phyloP scores from a whole-genome alignment of 106 monocot species.

The Phalaenopsis aphrodite region DNA sequence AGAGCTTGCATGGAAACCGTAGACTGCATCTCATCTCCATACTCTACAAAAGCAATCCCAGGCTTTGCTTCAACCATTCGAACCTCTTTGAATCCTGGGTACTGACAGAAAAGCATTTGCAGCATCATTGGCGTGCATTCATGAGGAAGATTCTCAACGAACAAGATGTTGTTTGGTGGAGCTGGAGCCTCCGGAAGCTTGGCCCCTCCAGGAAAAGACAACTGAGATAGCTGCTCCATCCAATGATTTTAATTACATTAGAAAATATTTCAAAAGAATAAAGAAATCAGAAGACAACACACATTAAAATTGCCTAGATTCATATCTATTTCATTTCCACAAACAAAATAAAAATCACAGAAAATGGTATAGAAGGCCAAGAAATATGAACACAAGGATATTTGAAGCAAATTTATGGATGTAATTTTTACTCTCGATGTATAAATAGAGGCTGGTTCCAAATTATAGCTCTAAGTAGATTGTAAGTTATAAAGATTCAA shows the following conservation, averaged over 20 bases:
- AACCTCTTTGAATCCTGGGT: constrained; percentile 92
- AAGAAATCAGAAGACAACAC: background rate
- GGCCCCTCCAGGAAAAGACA: constrained; percentile 49
- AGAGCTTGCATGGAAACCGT: constrained; percentile 69
- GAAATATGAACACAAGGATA: too few relatives aligned
- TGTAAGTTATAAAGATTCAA: background rate
- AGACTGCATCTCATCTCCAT: constrained; percentile 82
- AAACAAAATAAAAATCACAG: too few relatives aligned
- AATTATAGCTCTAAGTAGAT: background rate
- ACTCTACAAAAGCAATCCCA: constrained; percentile 94
- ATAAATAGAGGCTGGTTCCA: too few relatives aligned
- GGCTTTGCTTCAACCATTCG: constrained; percentile 89
- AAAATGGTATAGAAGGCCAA: too few relatives aligned
- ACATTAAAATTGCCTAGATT: background rate
- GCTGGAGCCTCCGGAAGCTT: constrained; percentile 61
- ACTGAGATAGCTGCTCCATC: constrained; percentile 54
- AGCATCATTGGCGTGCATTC: constrained; percentile 90
- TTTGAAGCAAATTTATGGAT: too few relatives aligned
- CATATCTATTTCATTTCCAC: too few relatives aligned
- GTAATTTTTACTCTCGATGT: too few relatives aligned
- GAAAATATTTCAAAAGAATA: background rate
- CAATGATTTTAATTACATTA: background rate
- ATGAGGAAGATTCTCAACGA: constrained; percentile 85
- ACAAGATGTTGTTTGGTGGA: constrained; percentile 81
- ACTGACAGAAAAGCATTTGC: constrained; percentile 93